phyloP scores from a whole-genome alignment of 164 flowering plant species.

The Akebia trifoliata region DNA sequence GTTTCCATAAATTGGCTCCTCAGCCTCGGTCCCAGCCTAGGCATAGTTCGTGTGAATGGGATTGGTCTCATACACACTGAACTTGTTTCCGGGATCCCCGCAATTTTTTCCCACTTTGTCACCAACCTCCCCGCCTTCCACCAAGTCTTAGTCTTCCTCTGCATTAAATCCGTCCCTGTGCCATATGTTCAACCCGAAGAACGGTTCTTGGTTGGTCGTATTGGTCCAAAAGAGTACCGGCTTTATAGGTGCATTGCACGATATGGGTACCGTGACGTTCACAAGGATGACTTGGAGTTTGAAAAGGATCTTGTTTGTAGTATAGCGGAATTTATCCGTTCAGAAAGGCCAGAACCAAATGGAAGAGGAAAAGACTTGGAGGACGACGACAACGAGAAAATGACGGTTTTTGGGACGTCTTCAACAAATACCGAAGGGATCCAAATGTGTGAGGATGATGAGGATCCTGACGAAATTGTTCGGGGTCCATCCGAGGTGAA shows the following conservation, averaged over 20 bases:
- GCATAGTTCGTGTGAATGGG: slow-evolving; percentile 83
- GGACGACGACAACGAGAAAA: slow-evolving; percentile 43
- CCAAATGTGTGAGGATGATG: slow-evolving; percentile 34
- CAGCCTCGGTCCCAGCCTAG: slow-evolving; percentile 69
- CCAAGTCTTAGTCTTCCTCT: slow-evolving; percentile 83
- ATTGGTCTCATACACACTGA: slow-evolving; percentile 88
- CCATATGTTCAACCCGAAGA: slow-evolving; percentile 82
- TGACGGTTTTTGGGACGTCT: slow-evolving; percentile 74
- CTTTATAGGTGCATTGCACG: slow-evolving; percentile 83
- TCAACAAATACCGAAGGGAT: slow-evolving; percentile 45
- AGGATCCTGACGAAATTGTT: slow-evolving; percentile 11
- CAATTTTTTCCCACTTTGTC: slow-evolving; percentile 88
- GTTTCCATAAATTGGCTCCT: slow-evolving; percentile 90
- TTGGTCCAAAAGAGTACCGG: slow-evolving; percentile 68
- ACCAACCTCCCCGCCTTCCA: slow-evolving; percentile 97
- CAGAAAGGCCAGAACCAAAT: slow-evolving; percentile 29
- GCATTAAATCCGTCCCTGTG: slow-evolving; percentile 83
- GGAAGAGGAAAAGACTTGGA: slow-evolving; percentile 22
- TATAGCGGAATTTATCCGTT: slow-evolving; percentile 75
- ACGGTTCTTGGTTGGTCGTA: slow-evolving; percentile 72
- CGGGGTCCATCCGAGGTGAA: slow-evolving; percentile 38
- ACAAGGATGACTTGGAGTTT: slow-evolving; percentile 72
- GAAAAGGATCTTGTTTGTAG: slow-evolving; percentile 83
- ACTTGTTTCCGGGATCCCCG: slow-evolving; percentile 93
- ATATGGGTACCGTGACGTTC: slow-evolving; percentile 86